phyloP scores from a whole-genome alignment of 225 moss, liverwort and hornwort genomes.

The Marchantia paleacea region DNA sequence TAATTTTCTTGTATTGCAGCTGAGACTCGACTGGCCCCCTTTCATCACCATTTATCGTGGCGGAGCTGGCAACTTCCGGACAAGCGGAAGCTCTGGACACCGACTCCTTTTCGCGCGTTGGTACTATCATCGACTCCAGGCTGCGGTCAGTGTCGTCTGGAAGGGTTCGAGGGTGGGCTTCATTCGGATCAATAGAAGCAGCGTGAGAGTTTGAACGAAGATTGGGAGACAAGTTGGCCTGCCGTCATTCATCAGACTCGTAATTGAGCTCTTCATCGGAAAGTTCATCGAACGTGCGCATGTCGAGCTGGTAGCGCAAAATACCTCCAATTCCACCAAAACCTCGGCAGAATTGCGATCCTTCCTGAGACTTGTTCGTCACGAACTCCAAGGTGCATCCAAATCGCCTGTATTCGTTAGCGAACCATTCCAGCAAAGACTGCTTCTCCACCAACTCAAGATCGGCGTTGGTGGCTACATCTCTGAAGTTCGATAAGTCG shows the following conservation, averaged over 20 bases:
- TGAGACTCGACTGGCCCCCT: not conserved
- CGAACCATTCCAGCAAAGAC: slow-evolving; percentile 66
- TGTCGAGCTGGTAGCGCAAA: slow-evolving; percentile 66
- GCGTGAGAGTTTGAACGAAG: slow-evolving; percentile 2
- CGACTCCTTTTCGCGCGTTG: not conserved
- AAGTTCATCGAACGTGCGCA: slow-evolving; percentile 65
- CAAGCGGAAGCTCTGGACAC: not conserved
- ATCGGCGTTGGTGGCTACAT: slow-evolving; percentile 55
- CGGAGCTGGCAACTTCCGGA: not conserved
- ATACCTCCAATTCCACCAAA: slow-evolving; percentile 77
- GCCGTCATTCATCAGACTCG: slow-evolving; percentile 21
- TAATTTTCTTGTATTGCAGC: not conserved
- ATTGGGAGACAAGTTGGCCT: slow-evolving; percentile 1
- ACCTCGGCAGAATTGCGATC: slow-evolving; percentile 77
- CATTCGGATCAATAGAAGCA: not conserved
- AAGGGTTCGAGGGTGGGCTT: not conserved
- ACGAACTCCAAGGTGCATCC: slow-evolving; percentile 68
- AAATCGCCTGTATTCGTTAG: slow-evolving; percentile 65
- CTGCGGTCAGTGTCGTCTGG: not conserved
- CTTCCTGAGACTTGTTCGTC: slow-evolving; percentile 63
- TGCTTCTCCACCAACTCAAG: slow-evolving; percentile 63
- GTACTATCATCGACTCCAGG: no score
- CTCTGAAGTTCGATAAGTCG: slow-evolving; percentile 41
- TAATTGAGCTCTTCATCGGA: slow-evolving; percentile 47
- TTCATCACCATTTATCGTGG: not conserved